phyloP scores from a whole-genome alignment of 345 rosid species.

The Luvunga scandens region DNA sequence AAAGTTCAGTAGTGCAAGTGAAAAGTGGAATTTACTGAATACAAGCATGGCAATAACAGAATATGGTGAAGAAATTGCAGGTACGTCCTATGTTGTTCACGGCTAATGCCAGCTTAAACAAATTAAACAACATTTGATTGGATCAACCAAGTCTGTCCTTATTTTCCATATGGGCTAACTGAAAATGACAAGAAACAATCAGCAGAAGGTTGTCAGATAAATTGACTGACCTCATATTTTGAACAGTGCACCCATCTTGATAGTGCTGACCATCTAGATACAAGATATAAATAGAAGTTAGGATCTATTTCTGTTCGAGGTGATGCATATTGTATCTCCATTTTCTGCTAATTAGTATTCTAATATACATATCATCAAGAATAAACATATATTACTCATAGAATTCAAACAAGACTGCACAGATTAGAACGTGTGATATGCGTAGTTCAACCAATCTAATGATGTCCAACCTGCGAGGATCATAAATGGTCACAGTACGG shows the following conservation, averaged over 20 bases:
- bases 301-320: conserved; percentile 1
- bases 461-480: conserved; percentile 63
- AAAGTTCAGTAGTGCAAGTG: background rate
- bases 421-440: background rate
- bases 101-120: background rate
- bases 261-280: conserved; percentile 52
- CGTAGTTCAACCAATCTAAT: background rate
- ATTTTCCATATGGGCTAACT: background rate
- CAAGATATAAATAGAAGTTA: conserved; percentile 16
- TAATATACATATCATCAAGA: background rate
- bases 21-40: background rate
- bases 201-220: background rate
- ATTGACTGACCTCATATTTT: conserved; percentile 58
- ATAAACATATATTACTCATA: background rate
- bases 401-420: background rate
- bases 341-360: background rate
- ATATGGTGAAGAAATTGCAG: background rate
- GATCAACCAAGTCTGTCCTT: background rate
- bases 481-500: conserved; percentile 65
- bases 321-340: background rate
- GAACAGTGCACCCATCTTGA: conserved; percentile 68
- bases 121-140: background rate
- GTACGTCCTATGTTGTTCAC: background rate
- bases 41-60: conserved; percentile 4
- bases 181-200: background rate